Evolutionary conservation across 2,329 filamentous ascomycete genomes (phyloP).

Genomic region (Neopestalotiopsis clavispora): DNA sequence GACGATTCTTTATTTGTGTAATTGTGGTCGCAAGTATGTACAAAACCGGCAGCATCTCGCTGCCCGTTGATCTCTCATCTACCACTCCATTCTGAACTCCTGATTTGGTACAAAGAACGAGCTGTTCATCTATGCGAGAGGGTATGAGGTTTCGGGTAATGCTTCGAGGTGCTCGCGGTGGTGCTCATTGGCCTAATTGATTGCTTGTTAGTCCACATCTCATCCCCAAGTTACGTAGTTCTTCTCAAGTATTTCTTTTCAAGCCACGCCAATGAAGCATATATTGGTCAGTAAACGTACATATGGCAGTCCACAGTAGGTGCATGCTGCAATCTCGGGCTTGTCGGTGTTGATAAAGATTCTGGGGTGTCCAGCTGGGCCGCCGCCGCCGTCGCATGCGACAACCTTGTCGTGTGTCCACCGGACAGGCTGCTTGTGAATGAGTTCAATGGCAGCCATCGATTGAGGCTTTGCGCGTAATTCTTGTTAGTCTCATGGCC

Average conservation of each 20-base stretch:
- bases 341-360: constrained; percentile 99
- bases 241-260: too few species aligned
- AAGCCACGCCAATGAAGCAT: neutral
- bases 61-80: neutral
- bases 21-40: constrained; percentile 13
- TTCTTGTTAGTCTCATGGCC: neutral
- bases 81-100: neutral
- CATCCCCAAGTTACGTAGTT: too few species aligned
- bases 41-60: constrained; percentile 1
- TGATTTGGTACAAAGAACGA: constrained; percentile 8
- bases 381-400: constrained; percentile 90
- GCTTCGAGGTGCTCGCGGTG: constrained; percentile 85
- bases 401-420: constrained; percentile 87
- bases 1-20: neutral
- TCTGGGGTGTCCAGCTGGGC: constrained; percentile 85
- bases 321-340: constrained; percentile 87
- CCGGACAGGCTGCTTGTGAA: constrained; percentile 92
- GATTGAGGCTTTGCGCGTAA: constrained; percentile 73
- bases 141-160: constrained; percentile 80
- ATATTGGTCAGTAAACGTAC: constrained; percentile 59
- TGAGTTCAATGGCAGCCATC: constrained; percentile 88
- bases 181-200: constrained; percentile 80
- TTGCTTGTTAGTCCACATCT: constrained; percentile 20
- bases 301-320: constrained; percentile 92
- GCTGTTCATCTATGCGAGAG: constrained; percentile 58